Evolutionary conservation across 169 alveolate species (phyloP), one percentile per base, ranked within the genome.

Genomic region (Plasmodium vinckei): DNA sequence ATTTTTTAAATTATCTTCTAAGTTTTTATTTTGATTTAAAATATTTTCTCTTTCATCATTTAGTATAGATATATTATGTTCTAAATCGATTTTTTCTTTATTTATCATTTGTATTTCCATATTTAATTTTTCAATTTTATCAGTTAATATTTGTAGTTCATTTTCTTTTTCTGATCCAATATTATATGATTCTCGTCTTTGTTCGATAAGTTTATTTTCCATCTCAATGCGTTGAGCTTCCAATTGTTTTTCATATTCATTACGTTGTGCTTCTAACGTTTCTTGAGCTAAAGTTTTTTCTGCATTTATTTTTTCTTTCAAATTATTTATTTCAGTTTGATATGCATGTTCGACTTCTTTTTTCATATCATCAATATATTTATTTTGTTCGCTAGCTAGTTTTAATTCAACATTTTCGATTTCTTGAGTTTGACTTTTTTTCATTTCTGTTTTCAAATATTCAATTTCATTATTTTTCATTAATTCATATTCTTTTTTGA

Each of bases 1-100:
- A 47, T 84, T 84, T 72, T 69, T 69, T 59, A 84, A 44, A 46
- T 69, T 84, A 1, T 86, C 91, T 61, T 86, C 91, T 39, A 86
- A 54, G 42, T 68, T 70, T 70, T 64, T 21, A 42, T 46, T 70
- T 21, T 25, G 27, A 51, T 86, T 61, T 17, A 51, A 17, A 13
- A 72, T 65, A 61, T 86, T 86, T 46, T 65, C 46, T 39, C 71
- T 86, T 70, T 86, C 91, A 64, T 51, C 87, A 49, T 56, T 86
- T 63, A 86, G 57, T 25, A 86, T 33, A 0, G 91, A 63, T 46
- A 86, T 1, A 53, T 57, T 86, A 33, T 69, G 5, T 70, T 69
- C 87, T 1, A 86, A 47, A n/a, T 86, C 87, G 10, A 42, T 47
- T 23, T 86, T 86, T 13, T 68, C 60, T 12, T 70, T 59, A 21